These are phyloP conservation scores for Tetracentron sinense DNA, from an alignment of 164 flowering plant species.

Conservation along the genomic window DNA sequence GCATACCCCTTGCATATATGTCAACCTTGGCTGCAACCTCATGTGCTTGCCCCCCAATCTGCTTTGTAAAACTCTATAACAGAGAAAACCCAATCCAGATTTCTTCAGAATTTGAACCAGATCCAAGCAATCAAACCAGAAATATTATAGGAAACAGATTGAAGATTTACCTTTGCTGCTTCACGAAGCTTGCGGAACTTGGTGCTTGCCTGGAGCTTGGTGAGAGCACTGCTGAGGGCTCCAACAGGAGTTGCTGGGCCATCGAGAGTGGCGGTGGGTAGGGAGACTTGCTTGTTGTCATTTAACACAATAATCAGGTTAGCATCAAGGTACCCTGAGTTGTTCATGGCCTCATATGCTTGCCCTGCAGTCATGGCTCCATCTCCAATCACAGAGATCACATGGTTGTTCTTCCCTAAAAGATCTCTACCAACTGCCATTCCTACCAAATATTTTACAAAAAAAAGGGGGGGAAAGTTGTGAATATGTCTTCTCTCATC, in stretches of 20 bases:
- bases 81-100: constrained; percentile 12
- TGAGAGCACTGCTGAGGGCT: constrained; percentile 70
- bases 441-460: constrained; percentile 50
- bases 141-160: not conserved
- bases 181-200: constrained; percentile 73
- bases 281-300: constrained; percentile 87
- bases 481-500: too few species aligned
- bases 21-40: constrained; percentile 83
- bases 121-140: not conserved
- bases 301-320: constrained; percentile 76
- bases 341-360: constrained; percentile 98
- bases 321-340: constrained; percentile 79
- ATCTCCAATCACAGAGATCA: constrained; percentile 89
- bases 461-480: too few species aligned
- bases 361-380: constrained; percentile 99
- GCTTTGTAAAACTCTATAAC: constrained; percentile 61
- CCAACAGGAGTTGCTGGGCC: constrained; percentile 95
- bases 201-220: constrained; percentile 68
- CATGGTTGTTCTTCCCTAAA: constrained; percentile 68
- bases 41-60: constrained; percentile 65
- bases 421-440: constrained; percentile 92
- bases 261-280: constrained; percentile 93
- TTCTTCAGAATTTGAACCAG: not conserved
- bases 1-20: constrained; percentile 79
- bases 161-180: constrained; percentile 64